A percentile compares a stretch with the other conserved stretches of the same genome.
phyloP scores from a whole-genome alignment of 2,329 filamentous ascomycete genomes.

The Aquanectria penicillioides region DNA sequence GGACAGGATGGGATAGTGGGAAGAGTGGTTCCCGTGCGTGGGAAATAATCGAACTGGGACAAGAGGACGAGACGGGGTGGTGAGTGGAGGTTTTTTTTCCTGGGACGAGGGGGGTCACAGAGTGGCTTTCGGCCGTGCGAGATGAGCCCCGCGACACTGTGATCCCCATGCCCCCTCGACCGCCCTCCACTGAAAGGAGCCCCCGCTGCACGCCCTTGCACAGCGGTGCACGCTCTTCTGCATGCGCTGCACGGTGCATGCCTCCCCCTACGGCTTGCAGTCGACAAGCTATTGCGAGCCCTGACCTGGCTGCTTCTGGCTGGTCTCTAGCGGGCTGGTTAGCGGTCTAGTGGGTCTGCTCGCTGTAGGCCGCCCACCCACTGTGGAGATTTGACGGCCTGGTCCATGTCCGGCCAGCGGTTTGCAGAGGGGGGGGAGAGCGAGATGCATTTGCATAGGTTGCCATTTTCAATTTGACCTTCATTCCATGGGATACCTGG shows the following conservation, averaged over 20 bases:
- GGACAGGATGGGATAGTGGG: no score
- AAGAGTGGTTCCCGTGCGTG: conserved; percentile 37
- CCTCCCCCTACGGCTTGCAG: conserved; percentile 5
- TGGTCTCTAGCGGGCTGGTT: conserved; percentile 8
- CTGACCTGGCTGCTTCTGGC: conserved; percentile 11
- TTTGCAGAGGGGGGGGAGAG: conserved; percentile 9
- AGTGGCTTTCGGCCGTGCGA: conserved; percentile 9
- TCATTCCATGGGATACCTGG: neutral
- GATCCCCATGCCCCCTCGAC: no score
- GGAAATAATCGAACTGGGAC: conserved; percentile 28
- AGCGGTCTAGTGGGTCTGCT: neutral
- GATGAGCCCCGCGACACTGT: neutral
- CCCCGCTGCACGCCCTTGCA: conserved; percentile 1
- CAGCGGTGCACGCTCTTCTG: no score
- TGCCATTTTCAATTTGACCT: conserved; percentile 1
- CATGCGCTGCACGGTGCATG: no score
- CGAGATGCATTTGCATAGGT: conserved; percentile 11
- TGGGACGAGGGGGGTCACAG: conserved; percentile 6
- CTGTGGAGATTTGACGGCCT: conserved; percentile 17
- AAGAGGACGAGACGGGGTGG: conserved; percentile 16
- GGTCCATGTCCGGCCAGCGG: conserved; percentile 13
- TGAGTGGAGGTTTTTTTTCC: conserved; percentile 38
- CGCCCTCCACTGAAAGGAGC: conserved; percentile 2
- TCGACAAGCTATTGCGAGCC: conserved; percentile 6
- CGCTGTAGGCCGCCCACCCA: conserved; percentile 8